Base-by-base conservation (phyloP, 1,284 basidiomycete genomes). In the Cryptococcus wingfieldii region DNA sequence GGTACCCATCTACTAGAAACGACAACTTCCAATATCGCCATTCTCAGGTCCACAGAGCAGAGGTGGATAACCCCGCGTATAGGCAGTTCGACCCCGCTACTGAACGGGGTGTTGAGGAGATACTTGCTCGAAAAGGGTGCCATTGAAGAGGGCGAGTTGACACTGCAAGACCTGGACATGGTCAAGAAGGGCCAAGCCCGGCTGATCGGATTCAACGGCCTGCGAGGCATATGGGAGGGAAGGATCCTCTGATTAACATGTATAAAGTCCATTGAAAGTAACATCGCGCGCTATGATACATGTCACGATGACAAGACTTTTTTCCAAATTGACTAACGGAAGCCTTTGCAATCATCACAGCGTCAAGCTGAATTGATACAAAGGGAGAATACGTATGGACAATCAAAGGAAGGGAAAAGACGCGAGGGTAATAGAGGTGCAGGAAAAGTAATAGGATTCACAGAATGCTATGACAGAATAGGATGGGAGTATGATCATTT, bases 121-220 rank as follows among this genome's bases (percentile, higher is more conserved):
- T 54, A 69, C 18, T 60, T 75, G 12, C 59, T 77, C 14, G 59
- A 56, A 0, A 2, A 37, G 5, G 68, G 66, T 1, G 54, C 65
- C 0, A 50, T 76, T 1, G 23, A 37, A 7, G 69, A 71, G 49
- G 66, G 59, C 2, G 57, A 65, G 2, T 14, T 74, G 19, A 67
- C 51, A 0, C 12, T 74, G 14, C 61, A 61, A 1, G 64, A 71
- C 42, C 65, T 60, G 47, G 41, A 43, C 14, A 16, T 47, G n/a
- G 66, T 60, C 4, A 58, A 47, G 45, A 13, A 18, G 37, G 60
- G 65, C 12, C 63, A 61, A 3, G 53, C 65, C 34, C 44, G 71
- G 28, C 58, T 73, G 2, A 64, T 72, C 18, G 73, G 71, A 28
- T 73, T 73, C 53, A 77, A 77, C 49, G 73, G 68, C 9, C 53